Percentiles rank a stretch among this genome's conserved stretches.
Evolutionary conservation across 768 basidiomycete genomes (phyloP).

Genomic region (Termitomyces bulborhizus): DNA sequence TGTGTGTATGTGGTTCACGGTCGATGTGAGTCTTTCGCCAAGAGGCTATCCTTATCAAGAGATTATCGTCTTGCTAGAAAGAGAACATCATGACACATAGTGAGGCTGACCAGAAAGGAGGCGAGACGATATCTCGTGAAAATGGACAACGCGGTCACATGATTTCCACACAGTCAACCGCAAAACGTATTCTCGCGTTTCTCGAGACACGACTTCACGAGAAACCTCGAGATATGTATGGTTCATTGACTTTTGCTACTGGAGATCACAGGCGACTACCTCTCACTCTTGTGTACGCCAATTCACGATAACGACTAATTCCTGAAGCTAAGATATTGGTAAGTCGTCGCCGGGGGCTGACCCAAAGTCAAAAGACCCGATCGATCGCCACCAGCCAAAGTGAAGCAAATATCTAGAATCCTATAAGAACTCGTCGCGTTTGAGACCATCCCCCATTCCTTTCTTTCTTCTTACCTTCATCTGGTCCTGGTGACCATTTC

Average conservation of each 20-base stretch:
- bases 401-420: conserved; percentile 14
- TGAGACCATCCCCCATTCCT: conserved; percentile 13
- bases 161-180: background rate
- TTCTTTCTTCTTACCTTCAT: conserved; percentile 30
- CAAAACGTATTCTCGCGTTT: background rate
- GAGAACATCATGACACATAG: no score
- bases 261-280: no score
- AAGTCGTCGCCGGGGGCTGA: conserved; percentile 6
- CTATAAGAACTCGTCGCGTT: conserved; percentile 21
- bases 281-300: background rate
- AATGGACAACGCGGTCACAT: conserved; percentile 10
- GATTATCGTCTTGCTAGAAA: no score
- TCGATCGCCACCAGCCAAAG: conserved; percentile 17
- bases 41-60: no score
- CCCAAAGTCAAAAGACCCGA: conserved; percentile 9
- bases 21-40: no score
- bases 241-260: no score
- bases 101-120: no score
- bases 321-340: background rate
- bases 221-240: background rate
- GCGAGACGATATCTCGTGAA: no score
- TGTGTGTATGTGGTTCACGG: no score
- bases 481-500: conserved; percentile 53
- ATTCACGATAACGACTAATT: background rate
- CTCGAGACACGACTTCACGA: background rate